Evolutionary conservation across 2,329 filamentous ascomycete genomes (phyloP).

Genomic region (Pyrenochaeta sp.): DNA sequence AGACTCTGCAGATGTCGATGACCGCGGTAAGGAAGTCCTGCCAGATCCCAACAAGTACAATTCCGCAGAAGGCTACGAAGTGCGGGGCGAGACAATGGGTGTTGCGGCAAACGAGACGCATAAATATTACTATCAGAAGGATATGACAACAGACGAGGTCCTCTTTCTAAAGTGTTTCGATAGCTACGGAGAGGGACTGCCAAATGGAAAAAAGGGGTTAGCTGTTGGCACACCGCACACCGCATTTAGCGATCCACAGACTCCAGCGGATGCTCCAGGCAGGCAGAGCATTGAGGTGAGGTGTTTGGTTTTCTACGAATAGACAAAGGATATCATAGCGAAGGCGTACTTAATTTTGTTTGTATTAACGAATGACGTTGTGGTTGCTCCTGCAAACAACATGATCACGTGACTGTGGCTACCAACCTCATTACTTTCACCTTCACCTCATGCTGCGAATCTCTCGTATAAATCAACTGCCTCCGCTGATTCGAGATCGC

Average conservation of each 20-base stretch:
- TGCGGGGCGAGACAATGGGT: constrained; percentile 68
- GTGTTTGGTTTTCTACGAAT: constrained; percentile 68
- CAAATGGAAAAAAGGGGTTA: constrained; percentile 48
- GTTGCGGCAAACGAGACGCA: constrained; percentile 66
- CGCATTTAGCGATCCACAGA: constrained; percentile 64
- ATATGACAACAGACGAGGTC: constrained; percentile 67
- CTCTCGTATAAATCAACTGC: too few species aligned
- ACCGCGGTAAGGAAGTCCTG: constrained; percentile 65
- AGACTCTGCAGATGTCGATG: constrained; percentile 55
- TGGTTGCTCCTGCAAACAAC: neutral
- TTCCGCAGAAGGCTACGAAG: constrained; percentile 68
- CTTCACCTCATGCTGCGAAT: constrained; percentile 1
- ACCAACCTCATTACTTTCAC: neutral
- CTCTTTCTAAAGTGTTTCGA: constrained; percentile 62
- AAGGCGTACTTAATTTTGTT: neutral
- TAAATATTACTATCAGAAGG: constrained; percentile 70
- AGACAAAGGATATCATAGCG: neutral
- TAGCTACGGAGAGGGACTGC: constrained; percentile 52
- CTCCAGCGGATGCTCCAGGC: constrained; percentile 57
- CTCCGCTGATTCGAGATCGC: too few species aligned
- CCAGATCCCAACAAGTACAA: constrained; percentile 56
- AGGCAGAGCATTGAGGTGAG: constrained; percentile 71
- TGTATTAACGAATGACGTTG: neutral
- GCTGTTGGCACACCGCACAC: constrained; percentile 69
- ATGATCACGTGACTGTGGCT: neutral